Evolutionary conservation across 345 rosid genomes (phyloP), one percentile per base, ranked within the genome.

Genomic region (Linum trigynum): DNA sequence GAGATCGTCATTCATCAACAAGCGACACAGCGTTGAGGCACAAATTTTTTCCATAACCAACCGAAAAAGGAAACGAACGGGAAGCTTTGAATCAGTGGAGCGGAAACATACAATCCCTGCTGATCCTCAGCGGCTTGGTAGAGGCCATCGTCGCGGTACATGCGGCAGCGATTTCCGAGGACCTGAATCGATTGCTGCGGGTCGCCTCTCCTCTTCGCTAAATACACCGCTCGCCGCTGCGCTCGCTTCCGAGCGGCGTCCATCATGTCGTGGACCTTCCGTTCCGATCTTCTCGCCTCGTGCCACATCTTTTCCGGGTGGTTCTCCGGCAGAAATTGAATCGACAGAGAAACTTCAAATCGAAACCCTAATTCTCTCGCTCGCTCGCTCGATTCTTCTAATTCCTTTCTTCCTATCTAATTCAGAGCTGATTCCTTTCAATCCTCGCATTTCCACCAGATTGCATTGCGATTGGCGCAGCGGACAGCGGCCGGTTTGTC

Each of bases 161-260:
- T 65, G 40, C 88, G 84, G 73, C 83, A 90, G 32, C 96, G 91
- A 15, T 85, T 77, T 48, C 88, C 87, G 37, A 82, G 63, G 55
- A 84, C 86, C 78, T 91, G 97, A 61, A 94, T 94, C 40, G 92
- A 88, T 62, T 90, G 97, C 72, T 84, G 86, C 15, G 96, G 99
- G 71, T 94, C 99, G 63, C 99, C 99, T 41, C 97, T 90, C 38
- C 97, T 75, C 79, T 90, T 85, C 7, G 99, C 97, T 66, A 94
- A 67, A 79, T 80, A 86, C 36, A 90, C 82, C 48, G 96, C 99
- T 63, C 96, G 79, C 37, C 99, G 67, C 72, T 90, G 97, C 2
- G 96, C 99, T 72, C 99, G 72, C 81, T 91, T 95, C 60, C 99
- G 91, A 75, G 97, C 97, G 0, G 95, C 97, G 84, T 91, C 97